Conservation (phyloP, 805 yeast species). For the Metschnikowia peoriensis region DNA sequence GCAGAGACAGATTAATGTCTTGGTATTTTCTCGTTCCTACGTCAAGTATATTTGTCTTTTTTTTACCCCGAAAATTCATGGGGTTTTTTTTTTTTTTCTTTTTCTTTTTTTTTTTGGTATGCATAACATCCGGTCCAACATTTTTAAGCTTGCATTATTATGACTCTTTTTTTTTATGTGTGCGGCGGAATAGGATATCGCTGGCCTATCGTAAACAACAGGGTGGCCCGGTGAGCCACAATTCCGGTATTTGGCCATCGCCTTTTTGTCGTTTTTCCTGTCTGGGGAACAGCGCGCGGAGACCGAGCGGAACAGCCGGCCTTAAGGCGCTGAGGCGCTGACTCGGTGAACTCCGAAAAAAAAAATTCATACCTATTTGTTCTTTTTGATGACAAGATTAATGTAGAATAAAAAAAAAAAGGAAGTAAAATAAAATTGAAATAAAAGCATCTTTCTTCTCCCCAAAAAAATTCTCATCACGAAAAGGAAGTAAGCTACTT, state of each 20-base stretch:
- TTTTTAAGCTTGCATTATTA: background rate
- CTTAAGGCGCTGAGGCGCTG: background rate
- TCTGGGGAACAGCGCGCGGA: background rate
- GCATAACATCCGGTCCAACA: background rate
- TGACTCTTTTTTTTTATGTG: background rate
- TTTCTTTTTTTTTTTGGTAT: too few species aligned
- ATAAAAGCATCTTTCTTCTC: background rate
- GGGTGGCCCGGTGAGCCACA: background rate
- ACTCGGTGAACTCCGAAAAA: background rate
- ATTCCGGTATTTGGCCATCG: background rate
- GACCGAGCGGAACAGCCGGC: background rate
- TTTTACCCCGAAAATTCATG: background rate
- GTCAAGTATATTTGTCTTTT: too few species aligned
- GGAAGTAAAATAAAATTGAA: background rate
- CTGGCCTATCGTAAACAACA: background rate
- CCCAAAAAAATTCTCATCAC: background rate
- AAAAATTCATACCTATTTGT: background rate
- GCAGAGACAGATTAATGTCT: too few species aligned
- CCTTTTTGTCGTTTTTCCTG: background rate
- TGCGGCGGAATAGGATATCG: background rate
- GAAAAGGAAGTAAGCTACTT: too few species aligned
- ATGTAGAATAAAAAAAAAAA: background rate
- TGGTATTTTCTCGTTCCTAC: too few species aligned
- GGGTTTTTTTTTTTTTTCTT: too few species aligned
- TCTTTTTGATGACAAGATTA: background rate